Percentiles rank a stretch among this genome's conserved stretches.
Conservation (phyloP, 345 rosid genomes). For the Gossypium sturtianum region DNA sequence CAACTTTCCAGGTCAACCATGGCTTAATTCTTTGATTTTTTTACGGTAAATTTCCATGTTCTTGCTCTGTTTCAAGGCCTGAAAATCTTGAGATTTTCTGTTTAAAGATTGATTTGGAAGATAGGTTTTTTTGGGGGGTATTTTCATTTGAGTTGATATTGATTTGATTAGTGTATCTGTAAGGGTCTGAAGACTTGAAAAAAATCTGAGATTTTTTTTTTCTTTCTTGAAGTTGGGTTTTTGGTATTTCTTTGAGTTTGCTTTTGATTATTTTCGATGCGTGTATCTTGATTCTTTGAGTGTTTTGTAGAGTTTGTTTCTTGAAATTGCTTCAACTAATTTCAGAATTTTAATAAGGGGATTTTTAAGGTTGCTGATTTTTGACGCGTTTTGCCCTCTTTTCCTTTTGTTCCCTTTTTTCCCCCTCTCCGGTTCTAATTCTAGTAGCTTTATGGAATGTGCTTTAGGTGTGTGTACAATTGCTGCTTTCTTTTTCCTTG, state of each 20-base stretch:
- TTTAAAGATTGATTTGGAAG: neutral
- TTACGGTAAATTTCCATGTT: constrained; percentile 26
- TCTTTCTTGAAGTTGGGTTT: neutral
- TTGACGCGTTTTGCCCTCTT: neutral
- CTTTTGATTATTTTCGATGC: neutral
- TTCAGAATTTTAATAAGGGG: neutral
- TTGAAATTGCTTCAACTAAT: neutral
- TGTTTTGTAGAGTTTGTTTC: neutral
- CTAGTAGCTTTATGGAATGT: neutral
- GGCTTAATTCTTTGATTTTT: constrained; percentile 35
- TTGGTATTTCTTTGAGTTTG: neutral
- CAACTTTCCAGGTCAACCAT: constrained; percentile 30
- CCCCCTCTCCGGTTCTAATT: neutral
- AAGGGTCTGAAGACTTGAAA: too few relatives aligned
- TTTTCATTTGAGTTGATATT: too few relatives aligned
- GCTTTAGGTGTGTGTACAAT: neutral
- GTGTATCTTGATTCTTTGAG: neutral
- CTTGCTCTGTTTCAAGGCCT: neutral
- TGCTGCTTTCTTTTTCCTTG: neutral
- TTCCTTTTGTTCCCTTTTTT: neutral
- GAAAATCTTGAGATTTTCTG: neutral
- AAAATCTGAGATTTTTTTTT: too few relatives aligned
- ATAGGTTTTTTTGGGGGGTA: too few relatives aligned
- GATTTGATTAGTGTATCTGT: too few relatives aligned
- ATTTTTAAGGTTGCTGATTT: neutral